Evolutionary conservation across 208 protist species (phyloP).

Genomic region (Leishmania braziliensis): DNA sequence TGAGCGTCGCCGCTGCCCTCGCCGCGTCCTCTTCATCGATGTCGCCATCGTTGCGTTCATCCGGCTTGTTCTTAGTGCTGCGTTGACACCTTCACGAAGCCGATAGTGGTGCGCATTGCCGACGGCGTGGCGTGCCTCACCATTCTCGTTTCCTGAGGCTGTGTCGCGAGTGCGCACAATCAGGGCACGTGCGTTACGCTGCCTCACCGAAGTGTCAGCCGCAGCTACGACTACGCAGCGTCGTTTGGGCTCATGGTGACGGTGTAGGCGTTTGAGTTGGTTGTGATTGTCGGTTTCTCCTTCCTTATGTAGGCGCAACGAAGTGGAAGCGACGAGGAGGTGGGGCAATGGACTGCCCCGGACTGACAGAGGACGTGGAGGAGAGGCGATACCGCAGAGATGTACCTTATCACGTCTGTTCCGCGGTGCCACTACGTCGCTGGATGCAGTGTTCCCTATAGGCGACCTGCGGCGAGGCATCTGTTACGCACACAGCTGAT

Average conservation of each 20-base stretch:
- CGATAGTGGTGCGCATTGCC: slow-evolving; percentile 29
- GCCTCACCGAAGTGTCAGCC: slow-evolving; percentile 19
- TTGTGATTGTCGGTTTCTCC: slow-evolving; percentile 33
- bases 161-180: slow-evolving; percentile 38
- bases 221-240: slow-evolving; percentile 33
- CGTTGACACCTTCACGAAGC: slow-evolving; percentile 29
- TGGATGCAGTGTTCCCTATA: neutral
- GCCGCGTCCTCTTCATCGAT: slow-evolving; percentile 46
- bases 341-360: neutral
- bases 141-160: slow-evolving; percentile 43
- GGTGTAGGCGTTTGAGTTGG: slow-evolving; percentile 41
- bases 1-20: slow-evolving; percentile 47
- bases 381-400: neutral
- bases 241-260: slow-evolving; percentile 50
- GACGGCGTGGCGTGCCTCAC: slow-evolving; percentile 37
- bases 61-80: slow-evolving; percentile 24
- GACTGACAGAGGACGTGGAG: neutral
- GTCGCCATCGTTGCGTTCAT: slow-evolving; percentile 35
- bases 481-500: neutral
- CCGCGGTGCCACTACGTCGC: neutral
- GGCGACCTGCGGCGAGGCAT: neutral
- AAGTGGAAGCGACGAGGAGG: neutral
- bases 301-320: slow-evolving; percentile 25
- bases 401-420: neutral
- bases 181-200: slow-evolving; percentile 32